phyloP scores from a whole-genome alignment of 257 asterid species.

The Cordia subcordata region DNA sequence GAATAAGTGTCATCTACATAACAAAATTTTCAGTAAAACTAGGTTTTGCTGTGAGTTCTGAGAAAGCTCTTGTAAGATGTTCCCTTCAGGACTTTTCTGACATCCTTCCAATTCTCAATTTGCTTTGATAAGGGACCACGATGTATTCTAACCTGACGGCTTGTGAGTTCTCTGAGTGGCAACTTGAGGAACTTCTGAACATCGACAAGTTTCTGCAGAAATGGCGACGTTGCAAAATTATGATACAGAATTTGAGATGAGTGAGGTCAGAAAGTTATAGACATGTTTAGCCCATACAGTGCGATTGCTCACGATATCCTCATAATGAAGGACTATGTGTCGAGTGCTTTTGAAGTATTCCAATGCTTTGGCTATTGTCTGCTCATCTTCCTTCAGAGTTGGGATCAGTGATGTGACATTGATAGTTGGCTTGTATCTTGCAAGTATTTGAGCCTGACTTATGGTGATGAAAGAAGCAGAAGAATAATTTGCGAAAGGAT shows the following conservation, averaged over 20 bases:
- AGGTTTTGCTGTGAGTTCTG: slow-evolving; percentile 21
- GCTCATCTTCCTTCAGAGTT: slow-evolving; percentile 36
- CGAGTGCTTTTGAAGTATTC: slow-evolving; percentile 59
- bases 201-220: slow-evolving; percentile 58
- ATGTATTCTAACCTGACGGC: slow-evolving; percentile 77
- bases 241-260: background rate
- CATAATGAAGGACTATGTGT: slow-evolving; percentile 68
- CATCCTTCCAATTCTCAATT: slow-evolving; percentile 53
- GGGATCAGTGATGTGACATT: slow-evolving; percentile 44
- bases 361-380: slow-evolving; percentile 34
- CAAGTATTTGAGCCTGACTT: slow-evolving; percentile 62
- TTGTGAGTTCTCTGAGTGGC: slow-evolving; percentile 57
- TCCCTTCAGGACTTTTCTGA: slow-evolving; percentile 43
- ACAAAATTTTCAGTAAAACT: background rate
- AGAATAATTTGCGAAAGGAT: background rate
- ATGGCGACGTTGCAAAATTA: background rate
- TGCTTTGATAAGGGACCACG: slow-evolving; percentile 51
- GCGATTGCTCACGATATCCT: slow-evolving; percentile 54
- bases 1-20: background rate
- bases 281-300: slow-evolving; percentile 30
- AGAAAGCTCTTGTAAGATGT: slow-evolving; percentile 52
- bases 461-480: too few relatives aligned
- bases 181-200: slow-evolving; percentile 67
- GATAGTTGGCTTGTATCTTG: slow-evolving; percentile 59
- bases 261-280: background rate